Evolutionary conservation across 1,284 basidiomycete genomes (phyloP).

Genomic region (Kwoniella shivajii): DNA sequence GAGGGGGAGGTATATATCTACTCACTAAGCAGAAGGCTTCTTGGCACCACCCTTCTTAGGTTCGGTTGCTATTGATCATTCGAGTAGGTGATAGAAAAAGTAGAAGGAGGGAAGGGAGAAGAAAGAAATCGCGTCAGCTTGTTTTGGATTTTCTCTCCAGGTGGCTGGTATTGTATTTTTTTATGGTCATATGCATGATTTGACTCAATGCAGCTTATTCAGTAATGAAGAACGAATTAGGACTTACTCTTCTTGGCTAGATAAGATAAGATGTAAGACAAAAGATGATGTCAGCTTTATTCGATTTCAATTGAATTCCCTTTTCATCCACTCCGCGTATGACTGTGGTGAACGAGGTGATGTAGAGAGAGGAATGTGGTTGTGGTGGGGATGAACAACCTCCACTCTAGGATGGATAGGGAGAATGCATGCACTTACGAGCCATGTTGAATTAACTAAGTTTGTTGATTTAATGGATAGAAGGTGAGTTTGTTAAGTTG

Average conservation of each 20-base stretch:
- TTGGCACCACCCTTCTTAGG: slow-evolving; percentile 34
- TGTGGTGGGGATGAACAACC: slow-evolving; percentile 17
- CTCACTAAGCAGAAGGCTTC: slow-evolving; percentile 49
- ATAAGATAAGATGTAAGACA: not conserved
- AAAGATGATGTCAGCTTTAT: slow-evolving; percentile 1
- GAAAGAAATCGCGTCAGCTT: slow-evolving; percentile 7
- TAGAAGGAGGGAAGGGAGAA: not conserved
- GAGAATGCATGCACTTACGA: slow-evolving; percentile 39
- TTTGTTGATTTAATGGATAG: slow-evolving; percentile 11
- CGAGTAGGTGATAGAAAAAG: not conserved
- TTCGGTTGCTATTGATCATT: slow-evolving; percentile 21
- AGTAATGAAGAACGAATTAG: not conserved
- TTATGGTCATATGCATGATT: not conserved
- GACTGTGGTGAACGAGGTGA: not conserved
- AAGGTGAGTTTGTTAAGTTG: slow-evolving; percentile 3
- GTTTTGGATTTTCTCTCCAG: not conserved
- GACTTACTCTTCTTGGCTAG: slow-evolving; percentile 46
- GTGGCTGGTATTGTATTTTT: not conserved
- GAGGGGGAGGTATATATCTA: slow-evolving; percentile 14
- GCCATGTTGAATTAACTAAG: slow-evolving; percentile 35
- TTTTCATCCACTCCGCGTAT: not conserved
- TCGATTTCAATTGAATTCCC: not conserved
- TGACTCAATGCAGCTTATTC: not conserved
- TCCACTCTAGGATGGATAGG: slow-evolving; percentile 4
- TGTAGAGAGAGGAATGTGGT: too few species aligned